phyloP scores from a whole-genome alignment of 176 grass and related monocot species.

The Raddia distichophylla region DNA sequence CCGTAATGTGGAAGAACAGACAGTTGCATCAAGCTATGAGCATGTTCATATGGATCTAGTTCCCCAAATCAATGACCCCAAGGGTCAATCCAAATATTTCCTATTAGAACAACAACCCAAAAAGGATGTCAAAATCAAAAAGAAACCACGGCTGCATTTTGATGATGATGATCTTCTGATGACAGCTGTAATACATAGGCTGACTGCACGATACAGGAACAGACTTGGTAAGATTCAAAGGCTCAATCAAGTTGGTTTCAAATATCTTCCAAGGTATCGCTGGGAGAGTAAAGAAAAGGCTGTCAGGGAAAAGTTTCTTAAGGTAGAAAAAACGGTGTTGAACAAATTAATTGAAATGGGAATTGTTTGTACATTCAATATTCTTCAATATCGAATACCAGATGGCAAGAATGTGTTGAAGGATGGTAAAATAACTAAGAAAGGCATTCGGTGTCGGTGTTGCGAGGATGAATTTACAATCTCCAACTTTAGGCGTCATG shows the following conservation, averaged over 20 bases:
- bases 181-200: slow-evolving; percentile 62
- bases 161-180: slow-evolving; percentile 72
- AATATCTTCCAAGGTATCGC: slow-evolving; percentile 45
- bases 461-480: slow-evolving; percentile 64
- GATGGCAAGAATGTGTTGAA: slow-evolving; percentile 60
- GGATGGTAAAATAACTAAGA: slow-evolving; percentile 65
- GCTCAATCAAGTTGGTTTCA: slow-evolving; percentile 41
- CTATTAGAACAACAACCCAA: slow-evolving; percentile 9
- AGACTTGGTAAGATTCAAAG: slow-evolving; percentile 39
- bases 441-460: slow-evolving; percentile 74
- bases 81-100: slow-evolving; percentile 28
- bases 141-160: slow-evolving; percentile 38
- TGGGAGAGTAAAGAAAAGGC: slow-evolving; percentile 42
- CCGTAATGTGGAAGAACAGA: background rate
- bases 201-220: slow-evolving; percentile 51
- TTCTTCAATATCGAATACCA: slow-evolving; percentile 64
- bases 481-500: slow-evolving; percentile 70
- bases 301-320: slow-evolving; percentile 35
- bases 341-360: slow-evolving; percentile 75
- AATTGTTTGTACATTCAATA: slow-evolving; percentile 47
- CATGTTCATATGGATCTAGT: slow-evolving; percentile 23
- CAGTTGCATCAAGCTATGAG: slow-evolving; percentile 7
- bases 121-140: slow-evolving; percentile 37
- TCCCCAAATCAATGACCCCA: background rate
- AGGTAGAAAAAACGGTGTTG: slow-evolving; percentile 70